Percentiles rank a stretch among this genome's conserved stretches.
Evolutionary conservation across 2,329 filamentous ascomycete genomes (phyloP).

Genomic region (Aspergillus aculeatus): DNA sequence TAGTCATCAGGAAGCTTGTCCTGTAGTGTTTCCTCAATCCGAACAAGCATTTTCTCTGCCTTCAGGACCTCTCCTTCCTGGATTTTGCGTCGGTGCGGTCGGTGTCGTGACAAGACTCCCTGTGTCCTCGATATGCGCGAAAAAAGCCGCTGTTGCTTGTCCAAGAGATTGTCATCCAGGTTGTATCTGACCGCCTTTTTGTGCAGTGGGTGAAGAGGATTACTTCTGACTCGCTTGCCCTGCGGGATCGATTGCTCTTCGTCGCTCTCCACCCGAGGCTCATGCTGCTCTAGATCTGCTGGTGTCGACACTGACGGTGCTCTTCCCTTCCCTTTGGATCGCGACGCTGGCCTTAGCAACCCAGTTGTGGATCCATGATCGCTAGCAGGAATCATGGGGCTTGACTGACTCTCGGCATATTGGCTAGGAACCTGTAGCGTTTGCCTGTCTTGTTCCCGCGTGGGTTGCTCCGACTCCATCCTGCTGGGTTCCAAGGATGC

Average conservation of each 20-base stretch:
- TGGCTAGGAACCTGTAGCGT: conserved; percentile 19
- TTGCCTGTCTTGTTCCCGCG: conserved; percentile 12
- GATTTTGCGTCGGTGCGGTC: conserved; percentile 38
- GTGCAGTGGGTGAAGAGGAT: conserved; percentile 21
- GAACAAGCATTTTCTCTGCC: conserved; percentile 67
- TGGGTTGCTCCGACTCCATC: conserved; percentile 5
- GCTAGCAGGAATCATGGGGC: conserved; percentile 25
- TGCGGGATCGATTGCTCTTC: conserved; percentile 14
- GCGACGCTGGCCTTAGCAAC: conserved; percentile 27
- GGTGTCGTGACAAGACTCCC: conserved; percentile 34
- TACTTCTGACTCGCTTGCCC: conserved; percentile 16
- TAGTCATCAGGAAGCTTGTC: conserved; percentile 59
- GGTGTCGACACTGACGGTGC: conserved; percentile 13
- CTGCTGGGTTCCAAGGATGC: conserved; percentile 18
- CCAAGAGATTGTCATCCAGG: conserved; percentile 43
- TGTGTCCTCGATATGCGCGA: conserved; percentile 39
- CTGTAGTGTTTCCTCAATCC: conserved; percentile 55
- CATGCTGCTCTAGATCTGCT: conserved; percentile 32
- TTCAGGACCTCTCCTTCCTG: conserved; percentile 64
- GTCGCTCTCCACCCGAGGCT: conserved; percentile 30
- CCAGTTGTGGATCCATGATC: conserved; percentile 36
- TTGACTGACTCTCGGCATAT: conserved; percentile 22
- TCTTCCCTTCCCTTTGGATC: conserved; percentile 23
- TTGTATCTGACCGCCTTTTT: conserved; percentile 46
- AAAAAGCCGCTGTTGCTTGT: conserved; percentile 42